phyloP scores from a whole-genome alignment of 345 rosid species.

The Rubroshorea leprosula region DNA sequence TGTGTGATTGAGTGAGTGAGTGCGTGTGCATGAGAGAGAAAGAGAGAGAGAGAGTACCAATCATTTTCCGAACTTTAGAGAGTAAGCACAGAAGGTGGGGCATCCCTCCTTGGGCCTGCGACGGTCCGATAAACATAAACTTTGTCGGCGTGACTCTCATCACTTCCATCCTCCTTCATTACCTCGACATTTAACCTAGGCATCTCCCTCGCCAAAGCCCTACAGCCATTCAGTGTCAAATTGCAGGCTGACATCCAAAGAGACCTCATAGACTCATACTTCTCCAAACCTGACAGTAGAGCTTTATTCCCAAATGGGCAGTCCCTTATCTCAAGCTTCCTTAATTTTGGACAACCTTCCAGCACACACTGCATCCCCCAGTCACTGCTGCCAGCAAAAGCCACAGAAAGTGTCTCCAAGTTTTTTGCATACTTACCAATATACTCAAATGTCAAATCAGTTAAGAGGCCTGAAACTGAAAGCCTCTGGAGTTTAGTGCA shows the following conservation, averaged over 20 bases:
- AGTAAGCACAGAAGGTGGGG: slow-evolving; percentile 59
- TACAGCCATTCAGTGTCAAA: slow-evolving; percentile 56
- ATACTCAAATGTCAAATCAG: slow-evolving; percentile 56
- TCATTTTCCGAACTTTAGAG: slow-evolving; percentile 24
- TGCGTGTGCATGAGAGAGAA: no score
- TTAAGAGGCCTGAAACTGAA: slow-evolving; percentile 56
- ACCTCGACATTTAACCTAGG: slow-evolving; percentile 72
- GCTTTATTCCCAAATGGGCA: slow-evolving; percentile 67
- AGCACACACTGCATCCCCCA: slow-evolving; percentile 61
- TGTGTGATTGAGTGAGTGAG: no score
- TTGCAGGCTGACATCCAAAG: slow-evolving; percentile 79
- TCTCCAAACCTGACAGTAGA: slow-evolving; percentile 58
- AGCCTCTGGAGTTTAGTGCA: slow-evolving; percentile 65
- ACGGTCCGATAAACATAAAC: slow-evolving; percentile 60
- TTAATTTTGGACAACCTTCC: slow-evolving; percentile 53
- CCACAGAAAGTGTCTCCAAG: slow-evolving; percentile 65
- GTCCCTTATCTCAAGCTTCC: slow-evolving; percentile 70
- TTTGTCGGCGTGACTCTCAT: slow-evolving; percentile 43
- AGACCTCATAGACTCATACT: slow-evolving; percentile 69
- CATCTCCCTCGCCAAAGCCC: slow-evolving; percentile 48
- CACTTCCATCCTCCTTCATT: slow-evolving; percentile 58
- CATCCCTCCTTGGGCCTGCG: slow-evolving; percentile 65
- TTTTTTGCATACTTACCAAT: slow-evolving; percentile 63
- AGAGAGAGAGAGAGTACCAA: slow-evolving; percentile 17
- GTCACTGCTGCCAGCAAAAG: slow-evolving; percentile 71